Conservation (phyloP, 2,329 filamentous ascomycete genomes). For the Penicillium rolfsii region DNA sequence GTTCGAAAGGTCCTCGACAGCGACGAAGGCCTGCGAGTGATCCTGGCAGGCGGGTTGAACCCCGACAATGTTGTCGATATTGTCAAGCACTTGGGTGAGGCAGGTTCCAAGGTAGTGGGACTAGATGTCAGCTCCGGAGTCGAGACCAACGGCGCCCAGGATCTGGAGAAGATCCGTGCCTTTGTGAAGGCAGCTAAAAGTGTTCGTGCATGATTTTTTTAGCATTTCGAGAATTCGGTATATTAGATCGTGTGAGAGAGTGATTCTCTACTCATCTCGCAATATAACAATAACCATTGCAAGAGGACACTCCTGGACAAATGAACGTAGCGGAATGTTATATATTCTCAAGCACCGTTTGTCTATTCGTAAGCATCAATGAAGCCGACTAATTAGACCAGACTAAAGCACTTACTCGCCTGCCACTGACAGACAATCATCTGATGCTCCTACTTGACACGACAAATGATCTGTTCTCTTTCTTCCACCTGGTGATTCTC, state of each 20-base stretch:
- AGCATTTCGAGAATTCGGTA: background rate
- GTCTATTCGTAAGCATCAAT: background rate
- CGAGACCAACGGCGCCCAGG: constrained; percentile 80
- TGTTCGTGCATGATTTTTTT: constrained; percentile 33
- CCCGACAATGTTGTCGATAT: constrained; percentile 74
- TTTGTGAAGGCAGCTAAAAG: constrained; percentile 78
- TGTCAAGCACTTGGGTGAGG: constrained; percentile 64
- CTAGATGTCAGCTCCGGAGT: constrained; percentile 96
- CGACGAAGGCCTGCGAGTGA: constrained; percentile 71
- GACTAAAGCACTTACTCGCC: background rate
- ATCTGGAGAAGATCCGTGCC: constrained; percentile 74
- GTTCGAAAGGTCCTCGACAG: constrained; percentile 68
- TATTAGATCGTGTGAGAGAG: constrained; percentile 8
- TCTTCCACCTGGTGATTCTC: background rate
- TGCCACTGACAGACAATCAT: background rate
- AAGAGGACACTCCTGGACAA: constrained; percentile 7
- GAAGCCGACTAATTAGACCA: background rate
- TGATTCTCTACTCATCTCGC: constrained; percentile 18
- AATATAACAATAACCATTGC: constrained; percentile 3
- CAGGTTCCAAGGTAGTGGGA: constrained; percentile 68
- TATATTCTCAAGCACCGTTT: background rate
- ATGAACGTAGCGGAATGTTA: background rate
- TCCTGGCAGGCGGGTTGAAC: constrained; percentile 84
- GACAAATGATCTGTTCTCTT: background rate
- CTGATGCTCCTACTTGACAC: background rate